Conservation (phyloP, 768 basidiomycete genomes). For the Tylopilus cervinicoccineus region DNA sequence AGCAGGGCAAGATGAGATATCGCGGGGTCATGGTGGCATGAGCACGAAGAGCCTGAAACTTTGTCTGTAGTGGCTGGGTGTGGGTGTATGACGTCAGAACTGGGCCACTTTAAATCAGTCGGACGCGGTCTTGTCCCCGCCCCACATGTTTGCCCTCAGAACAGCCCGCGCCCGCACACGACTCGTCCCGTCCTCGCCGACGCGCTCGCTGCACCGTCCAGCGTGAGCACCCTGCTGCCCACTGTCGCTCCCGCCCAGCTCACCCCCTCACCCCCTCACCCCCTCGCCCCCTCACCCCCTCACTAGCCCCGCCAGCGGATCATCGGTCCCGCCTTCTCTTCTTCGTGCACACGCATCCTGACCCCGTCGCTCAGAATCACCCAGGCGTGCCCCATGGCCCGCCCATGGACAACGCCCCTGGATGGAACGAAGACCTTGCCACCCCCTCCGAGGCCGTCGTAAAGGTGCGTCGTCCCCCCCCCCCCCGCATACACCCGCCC, state of each 20-base stretch:
- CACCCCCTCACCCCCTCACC: neutral
- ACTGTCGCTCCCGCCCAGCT: too few species aligned
- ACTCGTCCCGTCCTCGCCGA: too few species aligned
- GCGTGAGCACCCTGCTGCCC: neutral
- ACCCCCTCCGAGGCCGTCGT: slow-evolving; percentile 60
- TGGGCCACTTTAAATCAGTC: neutral
- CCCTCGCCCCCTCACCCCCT: slow-evolving; percentile 19
- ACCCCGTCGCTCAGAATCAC: slow-evolving; percentile 35
- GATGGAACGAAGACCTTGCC: slow-evolving; percentile 70
- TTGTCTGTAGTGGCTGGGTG: too few species aligned
- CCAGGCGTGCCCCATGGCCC: slow-evolving; percentile 44
- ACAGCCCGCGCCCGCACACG: neutral
- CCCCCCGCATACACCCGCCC: neutral
- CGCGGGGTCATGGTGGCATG: slow-evolving; percentile 26
- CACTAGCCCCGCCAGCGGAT: slow-evolving; percentile 58
- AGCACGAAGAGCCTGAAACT: too few species aligned
- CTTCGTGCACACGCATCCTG: neutral
- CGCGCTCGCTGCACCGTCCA: neutral
- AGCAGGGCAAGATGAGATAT: slow-evolving; percentile 28
- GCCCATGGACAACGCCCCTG: slow-evolving; percentile 53
- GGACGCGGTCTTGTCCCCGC: neutral
- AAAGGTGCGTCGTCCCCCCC: slow-evolving; percentile 39
- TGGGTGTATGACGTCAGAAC: slow-evolving; percentile 1
- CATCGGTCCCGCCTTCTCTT: slow-evolving; percentile 35
- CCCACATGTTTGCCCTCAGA: slow-evolving; percentile 16